Percentiles rank a stretch among this genome's conserved stretches.
These are phyloP conservation scores for Alternaria metachromatica DNA, from an alignment of 2,329 filamentous ascomycete species.

Conservation along the genomic window DNA sequence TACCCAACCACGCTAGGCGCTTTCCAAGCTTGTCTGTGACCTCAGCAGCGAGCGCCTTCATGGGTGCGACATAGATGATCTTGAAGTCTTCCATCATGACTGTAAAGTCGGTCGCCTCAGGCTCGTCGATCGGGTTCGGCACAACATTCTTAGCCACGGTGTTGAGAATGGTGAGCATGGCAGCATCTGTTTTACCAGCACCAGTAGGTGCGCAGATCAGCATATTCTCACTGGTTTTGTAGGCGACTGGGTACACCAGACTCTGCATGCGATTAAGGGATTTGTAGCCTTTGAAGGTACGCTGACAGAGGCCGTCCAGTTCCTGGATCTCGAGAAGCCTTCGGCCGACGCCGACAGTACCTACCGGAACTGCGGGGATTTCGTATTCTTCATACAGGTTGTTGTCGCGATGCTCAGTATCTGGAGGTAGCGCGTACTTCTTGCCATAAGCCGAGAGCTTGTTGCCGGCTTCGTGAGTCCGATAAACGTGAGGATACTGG, in stretches of 20 bases:
- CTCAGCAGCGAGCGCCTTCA: constrained; percentile 97
- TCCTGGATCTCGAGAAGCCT: constrained; percentile 80
- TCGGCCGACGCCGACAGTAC: constrained; percentile 73
- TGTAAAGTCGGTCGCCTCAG: constrained; percentile 75
- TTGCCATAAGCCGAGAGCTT: constrained; percentile 79
- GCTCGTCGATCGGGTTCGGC: constrained; percentile 79
- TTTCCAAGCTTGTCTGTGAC: constrained; percentile 94
- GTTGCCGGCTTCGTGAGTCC: constrained; percentile 81
- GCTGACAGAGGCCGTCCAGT: constrained; percentile 85
- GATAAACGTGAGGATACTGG: constrained; percentile 94
- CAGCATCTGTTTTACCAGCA: constrained; percentile 98
- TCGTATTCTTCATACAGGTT: constrained; percentile 88
- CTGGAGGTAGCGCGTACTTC: constrained; percentile 81
- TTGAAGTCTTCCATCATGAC: constrained; percentile 92
- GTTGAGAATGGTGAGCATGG: constrained; percentile 94
- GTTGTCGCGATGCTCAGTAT: constrained; percentile 73
- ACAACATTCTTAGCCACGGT: constrained; percentile 83
- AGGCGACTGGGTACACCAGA: constrained; percentile 91
- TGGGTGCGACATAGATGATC: constrained; percentile 97
- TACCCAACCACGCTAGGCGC: constrained; percentile 89
- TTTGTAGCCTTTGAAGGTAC: constrained; percentile 95
- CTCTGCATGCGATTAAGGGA: constrained; percentile 97
- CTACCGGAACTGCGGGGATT: constrained; percentile 83
- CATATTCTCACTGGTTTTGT: constrained; percentile 98
- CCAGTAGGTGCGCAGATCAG: constrained; percentile 96